These are phyloP conservation scores for Aureobasidium sp. DNA, from an alignment of 2,329 filamentous ascomycete genomes.

Conservation along the genomic window DNA sequence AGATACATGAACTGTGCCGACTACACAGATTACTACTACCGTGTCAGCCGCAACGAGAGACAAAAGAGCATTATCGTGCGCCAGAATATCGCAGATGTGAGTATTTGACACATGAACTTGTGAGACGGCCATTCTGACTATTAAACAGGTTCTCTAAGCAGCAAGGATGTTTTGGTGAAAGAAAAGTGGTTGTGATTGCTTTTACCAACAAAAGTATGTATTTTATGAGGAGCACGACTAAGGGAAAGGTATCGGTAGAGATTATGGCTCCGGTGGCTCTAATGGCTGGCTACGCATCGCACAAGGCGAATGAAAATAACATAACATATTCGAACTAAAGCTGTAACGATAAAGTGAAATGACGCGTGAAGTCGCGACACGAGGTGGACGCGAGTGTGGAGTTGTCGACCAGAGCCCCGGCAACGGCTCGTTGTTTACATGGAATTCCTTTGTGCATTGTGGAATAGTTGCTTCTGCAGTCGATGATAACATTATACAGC, in stretches of 20 bases:
- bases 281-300: background rate
- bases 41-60: slow-evolving; percentile 71
- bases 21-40: slow-evolving; percentile 87
- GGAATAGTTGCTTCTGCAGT: background rate
- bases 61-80: slow-evolving; percentile 84
- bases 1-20: slow-evolving; percentile 89
- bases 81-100: slow-evolving; percentile 39
- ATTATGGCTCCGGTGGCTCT: background rate
- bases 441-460: background rate
- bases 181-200: no score
- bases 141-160: background rate
- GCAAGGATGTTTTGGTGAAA: background rate
- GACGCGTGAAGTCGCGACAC: background rate
- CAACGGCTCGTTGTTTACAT: slow-evolving; percentile 10
- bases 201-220: background rate
- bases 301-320: background rate
- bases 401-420: background rate
- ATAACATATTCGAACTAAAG: background rate
- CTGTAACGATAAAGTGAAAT: background rate
- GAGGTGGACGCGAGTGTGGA: background rate
- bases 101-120: background rate
- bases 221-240: background rate
- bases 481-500: background rate
- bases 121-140: background rate
- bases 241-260: background rate